phyloP scores from a whole-genome alignment of 1,284 basidiomycete species.

The Trametes versicolor region DNA sequence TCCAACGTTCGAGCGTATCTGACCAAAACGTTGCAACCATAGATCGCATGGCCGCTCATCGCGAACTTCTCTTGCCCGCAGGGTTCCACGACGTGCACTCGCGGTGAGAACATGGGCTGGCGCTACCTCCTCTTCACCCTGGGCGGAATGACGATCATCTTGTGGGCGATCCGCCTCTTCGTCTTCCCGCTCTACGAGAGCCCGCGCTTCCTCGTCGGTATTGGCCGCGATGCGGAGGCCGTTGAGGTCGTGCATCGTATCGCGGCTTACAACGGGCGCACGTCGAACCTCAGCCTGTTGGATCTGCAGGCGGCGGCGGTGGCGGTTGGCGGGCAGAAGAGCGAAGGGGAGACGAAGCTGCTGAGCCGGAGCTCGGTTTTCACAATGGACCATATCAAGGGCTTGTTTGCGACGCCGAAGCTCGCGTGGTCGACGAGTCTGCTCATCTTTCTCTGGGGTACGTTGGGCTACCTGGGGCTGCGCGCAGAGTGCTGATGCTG shows the following conservation, averaged over 20 bases:
- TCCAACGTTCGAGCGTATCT: no score
- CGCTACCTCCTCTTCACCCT: constrained; percentile 60
- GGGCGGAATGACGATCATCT: constrained; percentile 60
- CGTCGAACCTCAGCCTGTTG: constrained; percentile 51
- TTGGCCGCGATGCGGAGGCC: constrained; percentile 70
- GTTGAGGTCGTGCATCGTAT: constrained; percentile 66
- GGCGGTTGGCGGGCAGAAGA: constrained; percentile 16
- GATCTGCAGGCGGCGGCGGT: constrained; percentile 46
- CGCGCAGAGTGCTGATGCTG: not conserved
- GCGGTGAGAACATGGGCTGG: constrained; percentile 66
- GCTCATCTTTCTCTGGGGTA: constrained; percentile 66
- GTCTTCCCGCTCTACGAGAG: constrained; percentile 69
- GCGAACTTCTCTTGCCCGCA: constrained; percentile 57
- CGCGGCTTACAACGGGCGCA: constrained; percentile 66
- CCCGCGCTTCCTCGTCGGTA: constrained; percentile 69
- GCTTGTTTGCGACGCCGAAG: constrained; percentile 63
- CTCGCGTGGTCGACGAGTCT: constrained; percentile 67
- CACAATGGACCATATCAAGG: constrained; percentile 55
- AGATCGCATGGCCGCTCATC: constrained; percentile 62
- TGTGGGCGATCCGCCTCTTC: constrained; percentile 69
- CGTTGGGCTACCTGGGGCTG: constrained; percentile 6
- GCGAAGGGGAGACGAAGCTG: constrained; percentile 34
- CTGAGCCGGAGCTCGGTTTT: constrained; percentile 52
- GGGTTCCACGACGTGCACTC: constrained; percentile 46
- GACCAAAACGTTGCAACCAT: not conserved